Percentiles rank a stretch among this genome's conserved stretches.
Conservation (phyloP, 169 alveolate genomes). For the Plasmodium malariae region DNA sequence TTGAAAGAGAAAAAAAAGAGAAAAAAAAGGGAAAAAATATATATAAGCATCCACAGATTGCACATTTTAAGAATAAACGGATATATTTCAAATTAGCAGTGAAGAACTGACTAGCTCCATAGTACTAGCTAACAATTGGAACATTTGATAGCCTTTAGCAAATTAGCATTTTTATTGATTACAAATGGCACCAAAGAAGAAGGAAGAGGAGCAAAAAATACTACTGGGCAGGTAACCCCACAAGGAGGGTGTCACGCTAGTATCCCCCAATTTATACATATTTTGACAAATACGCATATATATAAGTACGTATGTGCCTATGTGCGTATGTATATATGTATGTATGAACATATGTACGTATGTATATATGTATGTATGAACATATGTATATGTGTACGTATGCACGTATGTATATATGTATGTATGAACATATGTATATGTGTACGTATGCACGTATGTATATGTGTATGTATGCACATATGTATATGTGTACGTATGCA, state of each 20-base stretch:
- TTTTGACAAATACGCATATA: neutral
- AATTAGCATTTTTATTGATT: too few species aligned
- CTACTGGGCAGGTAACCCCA: constrained; percentile 76
- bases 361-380: neutral
- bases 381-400: neutral
- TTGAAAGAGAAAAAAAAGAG: neutral
- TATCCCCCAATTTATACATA: neutral
- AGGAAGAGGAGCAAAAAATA: constrained; percentile 84
- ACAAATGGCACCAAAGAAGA: constrained; percentile 89
- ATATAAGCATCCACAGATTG: neutral
- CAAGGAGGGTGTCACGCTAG: neutral
- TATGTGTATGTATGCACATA: neutral
- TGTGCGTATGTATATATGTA: neutral
- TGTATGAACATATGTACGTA: neutral
- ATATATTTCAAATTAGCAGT: too few species aligned
- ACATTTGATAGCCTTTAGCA: too few species aligned
- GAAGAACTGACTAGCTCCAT: too few species aligned
- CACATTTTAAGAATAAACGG: neutral
- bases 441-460: neutral
- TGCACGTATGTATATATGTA: neutral
- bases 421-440: neutral
- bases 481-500: neutral
- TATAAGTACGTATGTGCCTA: neutral
- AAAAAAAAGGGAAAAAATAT: neutral
- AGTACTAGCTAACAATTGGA: too few species aligned